A percentile compares a stretch with the other conserved stretches of the same genome.
phyloP scores from a whole-genome alignment of 805 yeast species.

The Candida easanensis region DNA sequence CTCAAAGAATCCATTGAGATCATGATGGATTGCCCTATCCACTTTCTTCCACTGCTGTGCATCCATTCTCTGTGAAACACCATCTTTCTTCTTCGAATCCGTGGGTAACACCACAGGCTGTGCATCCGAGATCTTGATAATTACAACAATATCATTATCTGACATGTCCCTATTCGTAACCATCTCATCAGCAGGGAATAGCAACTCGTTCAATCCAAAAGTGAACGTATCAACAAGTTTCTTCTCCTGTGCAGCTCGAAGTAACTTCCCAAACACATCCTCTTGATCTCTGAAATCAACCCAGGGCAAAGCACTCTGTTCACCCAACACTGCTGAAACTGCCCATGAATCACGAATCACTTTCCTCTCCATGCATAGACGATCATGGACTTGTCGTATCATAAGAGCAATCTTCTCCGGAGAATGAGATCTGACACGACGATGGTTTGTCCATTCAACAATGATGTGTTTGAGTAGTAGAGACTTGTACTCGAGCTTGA shows the following conservation, averaged over 20 bases:
- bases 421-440: background rate
- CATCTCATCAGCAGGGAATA: conserved; percentile 37
- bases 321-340: conserved; percentile 3
- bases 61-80: conserved; percentile 2
- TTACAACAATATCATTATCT: conserved; percentile 33
- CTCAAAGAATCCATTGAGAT: conserved; percentile 16
- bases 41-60: conserved; percentile 5
- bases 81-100: background rate
- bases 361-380: conserved; percentile 3
- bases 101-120: background rate
- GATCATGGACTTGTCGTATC: conserved; percentile 3
- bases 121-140: conserved; percentile 6
- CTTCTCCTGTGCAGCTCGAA: conserved; percentile 12
- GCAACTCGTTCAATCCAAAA: conserved; percentile 27
- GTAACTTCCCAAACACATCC: conserved; percentile 11
- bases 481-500: conserved; percentile 15
- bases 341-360: conserved; percentile 16
- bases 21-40: conserved; percentile 13
- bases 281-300: conserved; percentile 14
- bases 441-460: conserved; percentile 10
- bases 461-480: conserved; percentile 8
- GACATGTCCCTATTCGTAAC: conserved; percentile 31
- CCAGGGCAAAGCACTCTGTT: conserved; percentile 1
- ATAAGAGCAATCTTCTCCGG: conserved; percentile 5
- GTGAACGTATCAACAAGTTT: conserved; percentile 7